phyloP scores from a whole-genome alignment of 495 filamentous ascomycete genomes.

The Chaetomium cochliodes region DNA sequence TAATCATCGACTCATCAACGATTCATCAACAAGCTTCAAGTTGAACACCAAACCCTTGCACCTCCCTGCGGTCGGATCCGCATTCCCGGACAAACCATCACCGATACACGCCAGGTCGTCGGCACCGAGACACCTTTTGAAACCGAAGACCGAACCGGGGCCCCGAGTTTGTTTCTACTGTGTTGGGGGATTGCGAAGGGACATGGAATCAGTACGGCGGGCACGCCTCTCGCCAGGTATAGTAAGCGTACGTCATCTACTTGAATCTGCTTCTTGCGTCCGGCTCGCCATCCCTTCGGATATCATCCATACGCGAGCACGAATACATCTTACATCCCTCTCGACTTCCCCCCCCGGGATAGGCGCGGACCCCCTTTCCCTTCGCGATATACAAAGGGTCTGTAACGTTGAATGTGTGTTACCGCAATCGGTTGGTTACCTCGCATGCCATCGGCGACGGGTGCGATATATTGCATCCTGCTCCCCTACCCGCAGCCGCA shows the following conservation, averaged over 20 bases:
- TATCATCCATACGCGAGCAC: background rate
- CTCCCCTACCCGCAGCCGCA: background rate
- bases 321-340: background rate
- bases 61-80: background rate
- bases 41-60: background rate
- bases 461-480: conserved; percentile 22
- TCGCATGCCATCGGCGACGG: conserved; percentile 22
- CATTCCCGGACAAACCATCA: background rate
- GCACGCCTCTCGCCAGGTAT: background rate
- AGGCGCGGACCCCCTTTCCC: background rate
- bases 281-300: background rate
- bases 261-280: background rate
- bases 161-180: background rate
- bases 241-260: background rate
- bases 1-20: background rate
- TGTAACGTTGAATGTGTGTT: background rate
- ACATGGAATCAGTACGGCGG: background rate
- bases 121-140: conserved; percentile 2
- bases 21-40: background rate
- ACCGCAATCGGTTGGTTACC: conserved; percentile 3
- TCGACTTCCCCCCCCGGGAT: background rate
- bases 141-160: background rate
- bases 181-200: background rate
- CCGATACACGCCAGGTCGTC: conserved; percentile 2
- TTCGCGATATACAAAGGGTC: background rate